A percentile compares a stretch with the other conserved stretches of the same genome.
Evolutionary conservation across 257 asterid genomes (phyloP).

Genomic region (Verbena officinalis): DNA sequence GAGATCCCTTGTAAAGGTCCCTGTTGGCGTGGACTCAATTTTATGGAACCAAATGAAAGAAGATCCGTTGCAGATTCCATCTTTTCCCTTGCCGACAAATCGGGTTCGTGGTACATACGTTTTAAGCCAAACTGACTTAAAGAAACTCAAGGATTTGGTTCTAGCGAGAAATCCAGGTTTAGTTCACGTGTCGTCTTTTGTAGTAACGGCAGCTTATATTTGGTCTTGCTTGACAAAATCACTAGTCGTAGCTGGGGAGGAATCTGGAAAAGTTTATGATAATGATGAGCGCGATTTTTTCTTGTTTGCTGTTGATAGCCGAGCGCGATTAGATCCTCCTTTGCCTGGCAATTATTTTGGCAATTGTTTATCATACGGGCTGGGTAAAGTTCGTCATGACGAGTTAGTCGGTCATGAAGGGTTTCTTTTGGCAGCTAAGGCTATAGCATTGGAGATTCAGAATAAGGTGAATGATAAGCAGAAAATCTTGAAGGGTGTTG

Average conservation of each 20-base stretch:
- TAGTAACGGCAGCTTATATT: conserved; percentile 30
- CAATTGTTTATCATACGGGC: conserved; percentile 3
- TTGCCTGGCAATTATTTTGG: conserved; percentile 20
- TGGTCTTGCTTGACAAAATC: conserved; percentile 40
- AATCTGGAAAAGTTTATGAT: conserved; percentile 2
- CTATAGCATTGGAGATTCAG: conserved; percentile 22
- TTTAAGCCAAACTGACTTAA: conserved; percentile 22
- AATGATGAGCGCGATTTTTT: conserved; percentile 17
- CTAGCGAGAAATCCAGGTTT: conserved; percentile 25
- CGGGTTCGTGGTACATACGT: conserved; percentile 33
- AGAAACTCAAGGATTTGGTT: conserved; percentile 29
- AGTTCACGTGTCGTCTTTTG: conserved; percentile 32
- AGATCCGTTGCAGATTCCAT: background rate
- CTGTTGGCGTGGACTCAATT: conserved; percentile 18
- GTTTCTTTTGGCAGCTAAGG: conserved; percentile 19
- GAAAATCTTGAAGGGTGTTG: conserved; percentile 15
- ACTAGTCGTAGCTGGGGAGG: background rate
- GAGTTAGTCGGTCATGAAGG: conserved; percentile 19
- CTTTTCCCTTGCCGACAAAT: conserved; percentile 14
- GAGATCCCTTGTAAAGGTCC: conserved; percentile 22
- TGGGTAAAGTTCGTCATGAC: background rate
- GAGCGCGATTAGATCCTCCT: conserved; percentile 18
- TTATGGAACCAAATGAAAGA: conserved; percentile 8
- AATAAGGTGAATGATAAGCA: conserved; percentile 14
- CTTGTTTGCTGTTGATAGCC: conserved; percentile 32